These are phyloP conservation scores for Nasturtium officinale DNA, from an alignment of 345 rosid species.

Conservation along the genomic window DNA sequence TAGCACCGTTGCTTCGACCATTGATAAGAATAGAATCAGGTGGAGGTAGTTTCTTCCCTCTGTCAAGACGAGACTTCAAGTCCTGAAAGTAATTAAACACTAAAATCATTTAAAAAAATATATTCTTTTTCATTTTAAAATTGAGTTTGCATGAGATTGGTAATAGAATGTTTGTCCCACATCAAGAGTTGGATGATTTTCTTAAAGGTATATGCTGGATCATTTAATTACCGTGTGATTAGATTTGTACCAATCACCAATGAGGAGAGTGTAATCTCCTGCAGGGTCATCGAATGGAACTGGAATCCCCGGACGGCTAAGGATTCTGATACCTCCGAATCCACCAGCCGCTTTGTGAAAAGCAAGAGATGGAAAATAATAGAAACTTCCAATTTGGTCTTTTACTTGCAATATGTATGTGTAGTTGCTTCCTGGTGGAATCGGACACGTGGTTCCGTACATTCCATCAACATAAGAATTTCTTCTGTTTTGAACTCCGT, in stretches of 20 bases:
- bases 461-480: constrained; percentile 82
- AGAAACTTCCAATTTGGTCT: constrained; percentile 83
- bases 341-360: constrained; percentile 85
- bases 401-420: constrained; percentile 76
- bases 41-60: constrained; percentile 66
- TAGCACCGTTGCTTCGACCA: constrained; percentile 73
- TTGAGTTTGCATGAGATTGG: background rate
- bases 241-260: constrained; percentile 75
- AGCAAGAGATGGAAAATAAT: constrained; percentile 72
- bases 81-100: constrained; percentile 42
- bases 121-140: no score
- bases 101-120: background rate
- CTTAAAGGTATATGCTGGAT: no score
- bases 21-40: constrained; percentile 92
- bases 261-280: constrained; percentile 72
- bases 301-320: constrained; percentile 67
- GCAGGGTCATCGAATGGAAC: constrained; percentile 69
- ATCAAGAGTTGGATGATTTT: no score
- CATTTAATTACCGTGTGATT: constrained; percentile 91
- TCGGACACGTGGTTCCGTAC: constrained; percentile 85
- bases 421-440: constrained; percentile 75
- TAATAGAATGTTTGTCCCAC: background rate
- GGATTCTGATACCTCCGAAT: constrained; percentile 70
- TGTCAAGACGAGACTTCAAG: constrained; percentile 59
- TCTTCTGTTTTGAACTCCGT: constrained; percentile 80